These are phyloP conservation scores for Trichaptum fuscoviolaceum DNA, from an alignment of 768 basidiomycete genomes.

Conservation along the genomic window DNA sequence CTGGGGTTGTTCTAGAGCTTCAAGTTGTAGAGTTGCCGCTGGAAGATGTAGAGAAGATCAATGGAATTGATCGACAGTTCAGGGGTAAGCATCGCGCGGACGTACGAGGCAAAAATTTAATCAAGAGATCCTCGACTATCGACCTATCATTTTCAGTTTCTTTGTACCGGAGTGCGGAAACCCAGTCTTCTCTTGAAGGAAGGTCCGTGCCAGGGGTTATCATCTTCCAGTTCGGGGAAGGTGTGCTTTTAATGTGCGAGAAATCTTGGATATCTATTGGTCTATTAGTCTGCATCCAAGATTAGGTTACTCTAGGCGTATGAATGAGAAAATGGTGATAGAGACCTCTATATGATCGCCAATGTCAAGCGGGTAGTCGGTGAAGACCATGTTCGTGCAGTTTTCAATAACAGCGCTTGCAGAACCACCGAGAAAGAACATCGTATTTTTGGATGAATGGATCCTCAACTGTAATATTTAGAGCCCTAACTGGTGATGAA, in stretches of 20 bases:
- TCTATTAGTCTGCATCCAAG: constrained; percentile 27
- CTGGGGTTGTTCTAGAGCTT: no score
- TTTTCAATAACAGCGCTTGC: constrained; percentile 83
- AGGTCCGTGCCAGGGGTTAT: no score
- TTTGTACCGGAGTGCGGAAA: neutral
- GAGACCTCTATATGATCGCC: constrained; percentile 4
- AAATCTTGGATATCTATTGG: constrained; percentile 71
- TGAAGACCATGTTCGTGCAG: constrained; percentile 58
- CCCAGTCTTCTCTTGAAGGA: neutral
- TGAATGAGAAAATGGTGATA: constrained; percentile 7
- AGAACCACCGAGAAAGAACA: constrained; percentile 58
- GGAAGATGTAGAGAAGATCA: no score
- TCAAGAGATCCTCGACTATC: neutral
- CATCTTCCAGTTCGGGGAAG: constrained; percentile 69
- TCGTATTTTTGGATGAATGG: constrained; percentile 62
- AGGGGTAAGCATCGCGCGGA: neutral
- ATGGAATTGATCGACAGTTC: no score
- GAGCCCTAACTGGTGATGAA: constrained; percentile 3
- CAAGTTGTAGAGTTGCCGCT: no score
- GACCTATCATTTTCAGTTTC: neutral
- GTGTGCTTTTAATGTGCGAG: constrained; percentile 70
- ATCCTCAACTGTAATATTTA: constrained; percentile 66
- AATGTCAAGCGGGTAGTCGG: constrained; percentile 46
- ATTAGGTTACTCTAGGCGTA: constrained; percentile 1
- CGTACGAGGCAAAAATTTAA: neutral